Evolutionary conservation across 441 rosid species (phyloP).

Genomic region (Erodium texanum): DNA sequence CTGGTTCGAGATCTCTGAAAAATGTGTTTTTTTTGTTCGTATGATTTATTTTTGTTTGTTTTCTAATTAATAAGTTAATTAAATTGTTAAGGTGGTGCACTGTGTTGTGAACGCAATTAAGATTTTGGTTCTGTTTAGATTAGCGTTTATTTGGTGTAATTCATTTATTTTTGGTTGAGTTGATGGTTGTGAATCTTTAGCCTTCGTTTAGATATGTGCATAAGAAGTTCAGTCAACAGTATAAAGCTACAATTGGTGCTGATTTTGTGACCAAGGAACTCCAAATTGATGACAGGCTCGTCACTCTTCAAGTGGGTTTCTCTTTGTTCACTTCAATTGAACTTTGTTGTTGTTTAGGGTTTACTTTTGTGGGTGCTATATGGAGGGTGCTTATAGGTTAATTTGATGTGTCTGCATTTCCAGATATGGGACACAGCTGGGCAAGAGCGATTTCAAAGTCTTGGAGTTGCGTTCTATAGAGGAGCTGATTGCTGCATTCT

Average conservation of each 20-base stretch:
- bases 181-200: slow-evolving; percentile 26
- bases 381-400: neutral
- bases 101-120: neutral
- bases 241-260: slow-evolving; percentile 95
- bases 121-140: neutral
- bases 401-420: slow-evolving; percentile 7
- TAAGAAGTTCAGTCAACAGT: slow-evolving; percentile 87
- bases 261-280: slow-evolving; percentile 95
- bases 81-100: neutral
- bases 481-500: slow-evolving; percentile 99
- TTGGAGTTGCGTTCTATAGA: slow-evolving; percentile 86
- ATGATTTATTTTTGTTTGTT: neutral
- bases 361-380: slow-evolving; percentile 1
- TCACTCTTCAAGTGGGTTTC: slow-evolving; percentile 67
- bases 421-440: slow-evolving; percentile 99
- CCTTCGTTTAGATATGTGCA: slow-evolving; percentile 64
- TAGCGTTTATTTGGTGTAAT: slow-evolving; percentile 1
- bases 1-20: neutral
- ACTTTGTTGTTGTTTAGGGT: neutral
- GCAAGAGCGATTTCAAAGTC: slow-evolving; percentile 94
- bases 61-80: neutral
- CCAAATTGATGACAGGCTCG: slow-evolving; percentile 77
- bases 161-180: neutral
- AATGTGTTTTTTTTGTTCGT: neutral
- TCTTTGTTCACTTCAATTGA: neutral